Evolutionary conservation across 192 early-diverging fungal genomes (phyloP).

Genomic region (Backusella macrospora): DNA sequence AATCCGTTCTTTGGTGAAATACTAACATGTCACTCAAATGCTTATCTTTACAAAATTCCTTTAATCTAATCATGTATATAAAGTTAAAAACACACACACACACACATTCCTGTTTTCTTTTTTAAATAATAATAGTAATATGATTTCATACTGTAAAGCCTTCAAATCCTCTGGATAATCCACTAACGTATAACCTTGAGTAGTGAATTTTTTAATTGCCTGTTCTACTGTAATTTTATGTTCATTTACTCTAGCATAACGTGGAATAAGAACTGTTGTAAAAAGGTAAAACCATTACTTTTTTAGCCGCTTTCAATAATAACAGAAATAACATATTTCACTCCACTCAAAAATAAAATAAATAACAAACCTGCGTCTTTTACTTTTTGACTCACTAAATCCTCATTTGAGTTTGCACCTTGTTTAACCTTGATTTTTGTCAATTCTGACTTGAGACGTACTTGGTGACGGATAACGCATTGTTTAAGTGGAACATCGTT

Average conservation of each 20-base stretch:
- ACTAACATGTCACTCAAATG: slow-evolving; percentile 85
- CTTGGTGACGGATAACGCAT: slow-evolving; percentile 68
- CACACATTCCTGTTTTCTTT: too few species aligned
- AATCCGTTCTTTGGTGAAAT: slow-evolving; percentile 84
- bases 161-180: slow-evolving; percentile 36
- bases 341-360: not conserved
- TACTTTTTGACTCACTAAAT: slow-evolving; percentile 66
- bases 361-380: slow-evolving; percentile 52
- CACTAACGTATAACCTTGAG: slow-evolving; percentile 58
- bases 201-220: slow-evolving; percentile 62
- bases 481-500: slow-evolving; percentile 63
- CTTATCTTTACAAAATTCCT: slow-evolving; percentile 57
- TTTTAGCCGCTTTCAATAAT: not conserved
- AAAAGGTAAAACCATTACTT: not conserved
- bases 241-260: slow-evolving; percentile 92
- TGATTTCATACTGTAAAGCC: slow-evolving; percentile 33
- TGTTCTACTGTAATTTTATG: slow-evolving; percentile 70
- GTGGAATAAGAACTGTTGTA: slow-evolving; percentile 61
- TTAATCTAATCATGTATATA: slow-evolving; percentile 22
- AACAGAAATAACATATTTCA: not conserved
- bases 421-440: slow-evolving; percentile 75
- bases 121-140: not conserved
- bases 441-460: slow-evolving; percentile 73
- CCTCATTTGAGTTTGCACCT: slow-evolving; percentile 64
- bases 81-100: not conserved